Percentiles rank a stretch among this genome's conserved stretches.
phyloP scores from a whole-genome alignment of 208 protist genomes.

The Trypanosoma melophagium region DNA sequence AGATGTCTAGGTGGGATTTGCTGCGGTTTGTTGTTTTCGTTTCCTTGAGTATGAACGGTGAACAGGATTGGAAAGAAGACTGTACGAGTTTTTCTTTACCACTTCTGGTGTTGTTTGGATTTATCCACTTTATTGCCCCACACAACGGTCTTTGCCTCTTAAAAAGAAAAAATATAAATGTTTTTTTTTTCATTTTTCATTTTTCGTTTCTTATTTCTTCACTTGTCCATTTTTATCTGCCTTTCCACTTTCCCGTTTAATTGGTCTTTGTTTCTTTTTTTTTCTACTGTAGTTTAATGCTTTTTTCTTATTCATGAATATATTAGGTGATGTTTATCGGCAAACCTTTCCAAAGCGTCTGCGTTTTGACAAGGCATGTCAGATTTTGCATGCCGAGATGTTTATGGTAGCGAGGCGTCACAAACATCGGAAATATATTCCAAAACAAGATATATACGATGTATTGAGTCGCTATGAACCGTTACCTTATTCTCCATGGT shows the following conservation, averaged over 20 bases:
- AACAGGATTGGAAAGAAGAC: too few species aligned
- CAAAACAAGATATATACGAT: conserved; percentile 52
- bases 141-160: too few species aligned
- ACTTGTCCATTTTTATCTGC: neutral
- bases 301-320: conserved; percentile 43
- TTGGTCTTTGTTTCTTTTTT: conserved; percentile 7
- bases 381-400: conserved; percentile 78
- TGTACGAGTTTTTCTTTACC: neutral
- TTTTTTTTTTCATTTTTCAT: too few species aligned
- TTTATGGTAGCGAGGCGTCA: conserved; percentile 58
- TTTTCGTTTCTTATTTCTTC: neutral
- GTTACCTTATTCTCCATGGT: conserved; percentile 58
- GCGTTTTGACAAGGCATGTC: conserved; percentile 77
- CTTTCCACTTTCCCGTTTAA: neutral
- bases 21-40: neutral
- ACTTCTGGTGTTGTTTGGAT: too few species aligned
- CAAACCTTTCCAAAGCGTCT: conserved; percentile 78
- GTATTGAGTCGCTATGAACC: conserved; percentile 56
- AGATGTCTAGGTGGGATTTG: neutral
- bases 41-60: neutral
- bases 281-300: conserved; percentile 5
- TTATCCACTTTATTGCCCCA: too few species aligned
- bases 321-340: conserved; percentile 59
- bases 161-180: too few species aligned
- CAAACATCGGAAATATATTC: conserved; percentile 81